phyloP scores from a whole-genome alignment of 139 green algal species.

The Eudorina sp. region DNA sequence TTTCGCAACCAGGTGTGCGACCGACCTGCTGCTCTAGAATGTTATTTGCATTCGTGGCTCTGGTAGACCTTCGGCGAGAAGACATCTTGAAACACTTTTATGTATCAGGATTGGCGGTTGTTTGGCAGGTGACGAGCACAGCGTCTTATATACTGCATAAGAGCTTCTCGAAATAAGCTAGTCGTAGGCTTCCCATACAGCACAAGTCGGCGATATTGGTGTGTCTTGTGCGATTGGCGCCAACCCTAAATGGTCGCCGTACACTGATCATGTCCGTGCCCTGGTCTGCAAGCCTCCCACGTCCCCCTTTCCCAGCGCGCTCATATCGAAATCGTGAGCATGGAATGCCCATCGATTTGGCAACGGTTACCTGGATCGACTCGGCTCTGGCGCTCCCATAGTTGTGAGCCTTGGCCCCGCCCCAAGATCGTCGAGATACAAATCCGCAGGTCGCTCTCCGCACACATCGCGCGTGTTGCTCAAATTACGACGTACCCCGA shows the following conservation, averaged over 20 bases:
- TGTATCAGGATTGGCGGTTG: background rate
- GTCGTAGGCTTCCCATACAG: background rate
- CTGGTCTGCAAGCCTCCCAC: too few relatives aligned
- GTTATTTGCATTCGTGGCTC: background rate
- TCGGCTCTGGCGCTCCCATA: too few relatives aligned
- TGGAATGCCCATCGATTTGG: too few relatives aligned
- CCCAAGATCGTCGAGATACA: too few relatives aligned
- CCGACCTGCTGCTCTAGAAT: conserved; percentile 14
- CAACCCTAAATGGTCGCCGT: background rate
- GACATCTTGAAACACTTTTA: background rate
- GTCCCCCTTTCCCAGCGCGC: too few relatives aligned
- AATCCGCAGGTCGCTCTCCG: too few relatives aligned
- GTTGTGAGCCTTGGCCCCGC: too few relatives aligned
- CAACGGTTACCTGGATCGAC: too few relatives aligned
- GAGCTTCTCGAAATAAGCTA: background rate
- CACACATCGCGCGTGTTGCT: too few relatives aligned
- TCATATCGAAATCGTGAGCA: too few relatives aligned
- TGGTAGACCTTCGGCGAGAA: background rate
- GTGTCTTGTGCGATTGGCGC: background rate
- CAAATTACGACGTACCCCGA: too few relatives aligned
- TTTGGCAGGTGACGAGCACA: background rate
- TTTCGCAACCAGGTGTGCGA: background rate
- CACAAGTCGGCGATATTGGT: background rate
- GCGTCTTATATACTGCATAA: background rate
- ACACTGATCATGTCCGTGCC: too few relatives aligned